Evolutionary conservation across 441 rosid genomes (phyloP).

Genomic region (Pelargonium cotyledonis): DNA sequence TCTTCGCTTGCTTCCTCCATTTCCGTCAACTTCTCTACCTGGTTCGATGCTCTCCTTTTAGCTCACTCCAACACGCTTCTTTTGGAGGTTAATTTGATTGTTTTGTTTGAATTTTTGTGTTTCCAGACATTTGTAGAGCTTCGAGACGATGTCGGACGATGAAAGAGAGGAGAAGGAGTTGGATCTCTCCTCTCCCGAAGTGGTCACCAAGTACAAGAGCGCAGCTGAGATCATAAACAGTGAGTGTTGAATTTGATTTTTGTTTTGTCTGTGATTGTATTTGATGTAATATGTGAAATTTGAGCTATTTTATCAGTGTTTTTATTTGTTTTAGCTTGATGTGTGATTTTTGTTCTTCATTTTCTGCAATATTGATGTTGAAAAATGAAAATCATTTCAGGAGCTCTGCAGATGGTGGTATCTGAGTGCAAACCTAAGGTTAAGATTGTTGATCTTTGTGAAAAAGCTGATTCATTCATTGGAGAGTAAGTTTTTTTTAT

Average conservation of each 20-base stretch:
- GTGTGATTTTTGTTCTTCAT: not conserved
- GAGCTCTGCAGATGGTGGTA: slow-evolving; percentile 74
- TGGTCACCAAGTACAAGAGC: slow-evolving; percentile 86
- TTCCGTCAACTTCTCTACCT: not conserved
- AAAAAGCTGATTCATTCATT: slow-evolving; percentile 76
- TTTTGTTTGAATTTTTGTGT: not conserved
- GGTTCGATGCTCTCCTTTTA: not conserved
- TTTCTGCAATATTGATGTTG: not conserved
- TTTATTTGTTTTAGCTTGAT: not conserved
- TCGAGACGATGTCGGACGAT: slow-evolving; percentile 79
- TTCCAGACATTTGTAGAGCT: not conserved
- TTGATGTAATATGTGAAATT: not conserved
- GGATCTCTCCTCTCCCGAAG: slow-evolving; percentile 86
- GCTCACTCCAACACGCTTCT: not conserved
- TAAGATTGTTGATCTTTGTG: slow-evolving; percentile 89
- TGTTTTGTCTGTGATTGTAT: not conserved
- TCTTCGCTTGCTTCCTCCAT: not conserved
- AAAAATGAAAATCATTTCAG: slow-evolving; percentile 32
- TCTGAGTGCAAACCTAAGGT: slow-evolving; percentile 72
- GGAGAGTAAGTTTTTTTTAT: slow-evolving; percentile 72
- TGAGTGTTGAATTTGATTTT: slow-evolving; percentile 20
- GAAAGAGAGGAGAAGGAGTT: slow-evolving; percentile 94
- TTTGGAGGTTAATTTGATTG: not conserved
- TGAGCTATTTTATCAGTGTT: not conserved
- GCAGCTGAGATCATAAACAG: slow-evolving; percentile 98